phyloP scores from a whole-genome alignment of 177 flowering plant genomes.

The Vitis hybrid region DNA sequence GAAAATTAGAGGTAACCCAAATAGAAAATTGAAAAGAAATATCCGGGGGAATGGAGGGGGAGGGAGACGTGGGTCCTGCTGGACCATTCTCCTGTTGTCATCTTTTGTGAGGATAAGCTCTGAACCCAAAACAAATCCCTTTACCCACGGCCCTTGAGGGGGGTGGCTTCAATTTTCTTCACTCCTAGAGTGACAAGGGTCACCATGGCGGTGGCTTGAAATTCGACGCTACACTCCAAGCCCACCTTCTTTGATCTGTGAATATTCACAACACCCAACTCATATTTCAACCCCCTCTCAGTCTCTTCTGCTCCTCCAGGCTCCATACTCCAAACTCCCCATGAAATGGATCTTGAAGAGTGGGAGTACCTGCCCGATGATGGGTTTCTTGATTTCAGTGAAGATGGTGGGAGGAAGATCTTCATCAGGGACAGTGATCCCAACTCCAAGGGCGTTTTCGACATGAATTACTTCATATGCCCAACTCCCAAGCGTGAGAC shows the following conservation, averaged over 20 bases:
- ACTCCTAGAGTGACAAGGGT: conserved; percentile 30
- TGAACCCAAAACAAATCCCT: neutral
- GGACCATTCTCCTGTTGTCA: conserved; percentile 26
- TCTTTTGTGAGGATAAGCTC: conserved; percentile 35
- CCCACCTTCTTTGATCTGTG: conserved; percentile 27
- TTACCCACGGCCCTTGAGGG: too few relatives aligned
- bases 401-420: conserved; percentile 16
- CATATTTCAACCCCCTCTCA: neutral
- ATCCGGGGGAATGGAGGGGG: conserved; percentile 8
- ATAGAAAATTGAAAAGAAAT: conserved; percentile 20
- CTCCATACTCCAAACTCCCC: neutral
- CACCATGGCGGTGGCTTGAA: conserved; percentile 11
- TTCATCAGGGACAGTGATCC: conserved; percentile 9
- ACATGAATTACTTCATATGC: conserved; percentile 45
- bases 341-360: conserved; percentile 52
- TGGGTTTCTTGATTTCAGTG: conserved; percentile 41
- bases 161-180: conserved; percentile 1
- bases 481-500: conserved; percentile 17
- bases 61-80: conserved; percentile 23
- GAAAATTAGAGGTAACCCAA: neutral
- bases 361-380: conserved; percentile 59
- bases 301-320: neutral
- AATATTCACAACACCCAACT: neutral
- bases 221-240: conserved; percentile 22
- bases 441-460: conserved; percentile 18